Conservation (phyloP, 2,329 filamentous ascomycete genomes). For the Colletotrichum tropicicola region DNA sequence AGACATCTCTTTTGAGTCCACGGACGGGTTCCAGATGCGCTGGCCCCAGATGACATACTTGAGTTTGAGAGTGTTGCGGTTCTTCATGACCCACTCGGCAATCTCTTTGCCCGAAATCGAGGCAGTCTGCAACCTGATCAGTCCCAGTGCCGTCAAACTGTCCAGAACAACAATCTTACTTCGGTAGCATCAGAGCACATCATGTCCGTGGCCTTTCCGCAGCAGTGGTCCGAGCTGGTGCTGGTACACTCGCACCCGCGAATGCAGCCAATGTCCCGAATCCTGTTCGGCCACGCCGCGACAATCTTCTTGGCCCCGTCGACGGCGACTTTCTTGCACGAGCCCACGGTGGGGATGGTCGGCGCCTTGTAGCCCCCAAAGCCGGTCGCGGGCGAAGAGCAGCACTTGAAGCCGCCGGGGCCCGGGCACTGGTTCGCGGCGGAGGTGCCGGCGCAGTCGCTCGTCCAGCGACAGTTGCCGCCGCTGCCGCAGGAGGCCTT, state of each 20-base stretch:
- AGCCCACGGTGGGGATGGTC: conserved; percentile 42
- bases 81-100: conserved; percentile 59
- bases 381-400: conserved; percentile 39
- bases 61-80: conserved; percentile 48
- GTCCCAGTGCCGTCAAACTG: not conserved
- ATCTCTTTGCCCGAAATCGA: conserved; percentile 51
- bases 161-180: conserved; percentile 37
- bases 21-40: conserved; percentile 52
- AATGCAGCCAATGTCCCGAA: conserved; percentile 45
- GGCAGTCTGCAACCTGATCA: conserved; percentile 36
- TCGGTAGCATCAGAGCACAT: conserved; percentile 49
- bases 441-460: conserved; percentile 45
- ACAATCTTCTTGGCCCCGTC: conserved; percentile 45
- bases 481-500: conserved; percentile 46
- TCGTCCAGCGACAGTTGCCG: conserved; percentile 49
- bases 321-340: conserved; percentile 47
- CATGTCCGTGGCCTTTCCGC: conserved; percentile 46
- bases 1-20: conserved; percentile 44
- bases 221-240: conserved; percentile 45
- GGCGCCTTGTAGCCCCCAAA: conserved; percentile 46
- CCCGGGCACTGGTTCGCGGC: conserved; percentile 47
- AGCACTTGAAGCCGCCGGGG: conserved; percentile 49
- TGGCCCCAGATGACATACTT: conserved; percentile 62
- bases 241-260: conserved; percentile 43
- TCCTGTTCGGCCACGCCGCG: conserved; percentile 43